Evolutionary conservation across 495 filamentous ascomycete genomes (phyloP).

Genomic region (Parmelia sp.): DNA sequence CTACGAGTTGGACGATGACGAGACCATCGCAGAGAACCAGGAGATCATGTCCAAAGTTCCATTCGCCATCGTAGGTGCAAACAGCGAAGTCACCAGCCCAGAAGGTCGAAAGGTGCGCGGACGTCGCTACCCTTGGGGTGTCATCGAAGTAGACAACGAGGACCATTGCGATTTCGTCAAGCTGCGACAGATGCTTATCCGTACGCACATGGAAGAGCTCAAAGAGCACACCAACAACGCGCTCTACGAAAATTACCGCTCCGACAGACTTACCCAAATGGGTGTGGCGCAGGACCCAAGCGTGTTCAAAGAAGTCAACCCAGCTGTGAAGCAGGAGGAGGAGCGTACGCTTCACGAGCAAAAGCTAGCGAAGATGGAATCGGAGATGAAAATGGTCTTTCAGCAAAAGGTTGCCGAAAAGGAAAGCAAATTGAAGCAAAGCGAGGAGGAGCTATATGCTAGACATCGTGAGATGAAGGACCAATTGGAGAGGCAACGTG

Average conservation of each 20-base stretch:
- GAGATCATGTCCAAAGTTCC: constrained; percentile 99
- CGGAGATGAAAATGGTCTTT: constrained; percentile 99
- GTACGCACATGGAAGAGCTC: constrained; percentile 99
- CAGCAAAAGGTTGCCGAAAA: constrained; percentile 99
- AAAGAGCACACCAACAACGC: constrained; percentile 99
- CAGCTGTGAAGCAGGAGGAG: constrained; percentile 99
- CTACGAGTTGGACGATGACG: constrained; percentile 97
- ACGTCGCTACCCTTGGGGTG: constrained; percentile 95
- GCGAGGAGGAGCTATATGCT: constrained; percentile 96
- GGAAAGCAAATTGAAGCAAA: constrained; percentile 98
- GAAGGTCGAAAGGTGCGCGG: constrained; percentile 96
- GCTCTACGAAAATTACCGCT: constrained; percentile 98
- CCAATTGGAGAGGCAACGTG: constrained; percentile 87
- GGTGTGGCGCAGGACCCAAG: constrained; percentile 96
- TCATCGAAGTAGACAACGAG: constrained; percentile 99
- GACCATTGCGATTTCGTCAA: constrained; percentile 99
- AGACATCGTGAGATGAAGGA: constrained; percentile 99
- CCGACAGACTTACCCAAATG: constrained; percentile 96
- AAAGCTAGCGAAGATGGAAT: constrained; percentile 99
- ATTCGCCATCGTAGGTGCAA: constrained; percentile 95
- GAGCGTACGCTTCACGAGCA: constrained; percentile 96
- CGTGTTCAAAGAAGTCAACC: constrained; percentile 99
- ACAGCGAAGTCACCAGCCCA: constrained; percentile 78
- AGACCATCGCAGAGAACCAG: constrained; percentile 99
- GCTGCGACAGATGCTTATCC: constrained; percentile 98